Evolutionary conservation across 139 green algal genomes (phyloP).

Genomic region (Micromonas commoda): DNA sequence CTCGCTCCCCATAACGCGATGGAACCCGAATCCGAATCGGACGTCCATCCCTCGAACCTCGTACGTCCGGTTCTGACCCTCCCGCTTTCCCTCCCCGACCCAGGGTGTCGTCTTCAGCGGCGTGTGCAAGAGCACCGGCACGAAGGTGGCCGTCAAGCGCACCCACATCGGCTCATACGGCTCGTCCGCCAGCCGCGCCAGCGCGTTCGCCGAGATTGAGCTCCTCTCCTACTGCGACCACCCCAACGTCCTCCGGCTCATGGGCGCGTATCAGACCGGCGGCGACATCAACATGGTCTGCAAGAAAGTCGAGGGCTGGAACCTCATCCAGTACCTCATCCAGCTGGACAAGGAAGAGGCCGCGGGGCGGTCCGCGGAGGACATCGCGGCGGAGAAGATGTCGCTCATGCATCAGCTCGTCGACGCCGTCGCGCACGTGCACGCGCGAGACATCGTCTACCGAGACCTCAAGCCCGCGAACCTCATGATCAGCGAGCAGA

Average conservation of each 20-base stretch:
- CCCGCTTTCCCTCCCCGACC: too few species aligned
- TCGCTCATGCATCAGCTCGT: slow-evolving; percentile 11
- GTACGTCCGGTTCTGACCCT: too few species aligned
- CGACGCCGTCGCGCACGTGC: slow-evolving; percentile 28
- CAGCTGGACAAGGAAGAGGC: not conserved
- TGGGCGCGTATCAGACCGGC: slow-evolving; percentile 10
- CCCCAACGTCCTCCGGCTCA: slow-evolving; percentile 5
- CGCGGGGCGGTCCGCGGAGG: not conserved
- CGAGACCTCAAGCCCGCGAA: slow-evolving; percentile 26
- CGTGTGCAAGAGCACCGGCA: not conserved
- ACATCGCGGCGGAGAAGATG: not conserved
- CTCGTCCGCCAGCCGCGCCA: too few species aligned
- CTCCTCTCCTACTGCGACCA: not conserved
- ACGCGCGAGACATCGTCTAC: slow-evolving; percentile 16
- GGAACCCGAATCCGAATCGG: too few species aligned
- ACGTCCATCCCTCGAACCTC: too few species aligned
- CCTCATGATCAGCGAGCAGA: slow-evolving; percentile 1
- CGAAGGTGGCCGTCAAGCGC: not conserved
- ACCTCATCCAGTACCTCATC: slow-evolving; percentile 1
- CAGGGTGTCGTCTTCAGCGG: not conserved
- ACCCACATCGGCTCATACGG: slow-evolving; percentile 11
- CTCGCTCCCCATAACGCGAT: too few species aligned
- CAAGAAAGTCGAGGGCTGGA: not conserved
- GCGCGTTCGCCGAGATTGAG: not conserved
- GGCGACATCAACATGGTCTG: slow-evolving; percentile 7